phyloP scores from a whole-genome alignment of 164 flowering plant species.

The Stephania cephalantha region DNA sequence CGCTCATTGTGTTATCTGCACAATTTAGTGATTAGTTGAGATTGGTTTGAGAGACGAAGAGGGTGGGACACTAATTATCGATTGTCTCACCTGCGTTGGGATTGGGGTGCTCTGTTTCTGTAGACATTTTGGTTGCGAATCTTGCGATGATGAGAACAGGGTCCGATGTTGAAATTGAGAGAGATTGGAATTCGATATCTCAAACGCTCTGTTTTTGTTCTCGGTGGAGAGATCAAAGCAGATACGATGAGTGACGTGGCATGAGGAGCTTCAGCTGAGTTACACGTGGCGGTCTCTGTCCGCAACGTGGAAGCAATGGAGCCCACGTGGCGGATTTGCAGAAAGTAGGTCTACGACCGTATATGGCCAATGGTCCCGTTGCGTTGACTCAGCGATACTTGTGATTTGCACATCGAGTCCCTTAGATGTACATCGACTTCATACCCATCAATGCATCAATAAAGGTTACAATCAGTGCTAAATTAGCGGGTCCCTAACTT shows the following conservation, averaged over 20 bases:
- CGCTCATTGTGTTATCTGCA: slow-evolving; percentile 16
- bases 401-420: no score
- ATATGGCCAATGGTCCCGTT: no score
- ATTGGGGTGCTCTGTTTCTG: not conserved
- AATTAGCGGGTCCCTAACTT: no score
- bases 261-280: not conserved
- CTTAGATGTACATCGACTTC: no score
- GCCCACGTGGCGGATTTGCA: not conserved
- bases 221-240: not conserved
- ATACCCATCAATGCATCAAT: no score
- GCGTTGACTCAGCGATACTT: not conserved
- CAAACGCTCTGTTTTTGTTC: not conserved
- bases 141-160: no score
- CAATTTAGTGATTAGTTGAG: not conserved
- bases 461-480: no score
- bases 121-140: not conserved
- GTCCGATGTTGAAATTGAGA: no score
- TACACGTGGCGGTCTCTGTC: not conserved
- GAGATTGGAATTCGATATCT: not conserved
- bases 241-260: not conserved
- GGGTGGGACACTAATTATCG: no score
- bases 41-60: not conserved
- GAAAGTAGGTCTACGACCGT: no score
- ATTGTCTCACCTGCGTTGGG: not conserved
- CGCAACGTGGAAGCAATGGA: not conserved